Conservation (phyloP, 2,329 filamentous ascomycete genomes). For the Aspergillus tamarii region DNA sequence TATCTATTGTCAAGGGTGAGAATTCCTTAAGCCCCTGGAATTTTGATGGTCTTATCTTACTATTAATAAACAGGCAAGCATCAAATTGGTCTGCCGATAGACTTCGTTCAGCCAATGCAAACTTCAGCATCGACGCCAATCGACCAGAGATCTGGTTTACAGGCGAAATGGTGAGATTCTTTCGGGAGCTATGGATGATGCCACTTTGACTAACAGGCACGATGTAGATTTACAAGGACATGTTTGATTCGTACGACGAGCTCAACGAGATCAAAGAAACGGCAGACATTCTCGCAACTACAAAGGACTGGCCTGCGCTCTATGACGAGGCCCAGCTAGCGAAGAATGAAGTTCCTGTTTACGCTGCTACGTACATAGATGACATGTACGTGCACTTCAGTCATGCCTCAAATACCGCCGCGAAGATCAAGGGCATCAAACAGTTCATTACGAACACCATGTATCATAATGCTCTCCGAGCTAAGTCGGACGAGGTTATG, state of each 20-base stretch:
- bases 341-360: conserved; percentile 81
- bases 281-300: conserved; percentile 70
- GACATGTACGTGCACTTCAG: conserved; percentile 92
- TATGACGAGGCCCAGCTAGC: conserved; percentile 75
- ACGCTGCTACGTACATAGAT: conserved; percentile 79
- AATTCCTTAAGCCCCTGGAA: background rate
- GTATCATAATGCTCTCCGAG: conserved; percentile 82
- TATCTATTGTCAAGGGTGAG: conserved; percentile 75
- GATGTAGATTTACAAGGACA: conserved; percentile 70
- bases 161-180: conserved; percentile 74
- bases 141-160: conserved; percentile 73
- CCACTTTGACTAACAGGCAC: background rate
- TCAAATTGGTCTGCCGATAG: conserved; percentile 75
- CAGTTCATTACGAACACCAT: conserved; percentile 83
- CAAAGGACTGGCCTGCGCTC: conserved; percentile 71
- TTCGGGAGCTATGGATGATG: background rate
- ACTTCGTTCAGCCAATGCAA: conserved; percentile 38
- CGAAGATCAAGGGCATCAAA: conserved; percentile 74
- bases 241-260: conserved; percentile 80
- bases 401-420: conserved; percentile 72
- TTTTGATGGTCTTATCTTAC: background rate
- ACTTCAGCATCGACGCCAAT: conserved; percentile 50
- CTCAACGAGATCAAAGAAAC: conserved; percentile 69
- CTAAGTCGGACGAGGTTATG: conserved; percentile 75
- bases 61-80: conserved; percentile 48